Conservation (phyloP, 768 basidiomycete genomes). For the Macrocybe gigantea region DNA sequence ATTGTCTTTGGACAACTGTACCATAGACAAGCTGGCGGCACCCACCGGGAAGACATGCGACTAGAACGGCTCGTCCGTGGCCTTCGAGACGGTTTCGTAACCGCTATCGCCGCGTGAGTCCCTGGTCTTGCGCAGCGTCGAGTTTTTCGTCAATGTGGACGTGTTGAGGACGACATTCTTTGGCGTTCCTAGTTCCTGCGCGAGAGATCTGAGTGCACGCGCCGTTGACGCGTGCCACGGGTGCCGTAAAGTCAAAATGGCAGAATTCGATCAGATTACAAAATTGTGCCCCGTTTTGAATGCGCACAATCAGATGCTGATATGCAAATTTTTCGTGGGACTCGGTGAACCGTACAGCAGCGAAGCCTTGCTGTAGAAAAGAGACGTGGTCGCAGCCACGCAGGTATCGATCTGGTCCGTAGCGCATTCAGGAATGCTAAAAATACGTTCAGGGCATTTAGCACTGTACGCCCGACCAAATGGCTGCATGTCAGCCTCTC, state of each 20-base stretch:
- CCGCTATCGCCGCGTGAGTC: too few species aligned
- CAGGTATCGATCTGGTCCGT: constrained; percentile 47
- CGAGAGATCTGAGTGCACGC: constrained; percentile 51
- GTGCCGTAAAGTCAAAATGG: constrained; percentile 45
- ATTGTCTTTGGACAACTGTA: constrained; percentile 45
- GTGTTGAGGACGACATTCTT: constrained; percentile 42
- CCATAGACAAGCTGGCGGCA: constrained; percentile 30
- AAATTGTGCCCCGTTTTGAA: constrained; percentile 44
- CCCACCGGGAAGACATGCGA: constrained; percentile 45
- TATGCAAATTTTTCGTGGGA: constrained; percentile 50
- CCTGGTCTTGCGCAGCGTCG: too few species aligned
- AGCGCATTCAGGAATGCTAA: constrained; percentile 39
- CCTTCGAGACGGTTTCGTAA: too few species aligned
- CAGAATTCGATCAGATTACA: constrained; percentile 49
- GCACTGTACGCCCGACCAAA: background rate
- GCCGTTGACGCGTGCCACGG: constrained; percentile 46
- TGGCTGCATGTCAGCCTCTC: background rate
- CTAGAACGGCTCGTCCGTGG: constrained; percentile 30
- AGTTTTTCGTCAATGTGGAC: constrained; percentile 46
- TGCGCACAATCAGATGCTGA: constrained; percentile 50
- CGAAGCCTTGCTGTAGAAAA: constrained; percentile 39
- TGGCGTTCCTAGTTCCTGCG: constrained; percentile 49
- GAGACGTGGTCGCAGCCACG: constrained; percentile 50
- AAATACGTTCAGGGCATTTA: too few species aligned
- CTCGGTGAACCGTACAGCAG: constrained; percentile 52